Conservation (phyloP, 805 yeast species). For the Teunomyces barrocoloradensis region DNA sequence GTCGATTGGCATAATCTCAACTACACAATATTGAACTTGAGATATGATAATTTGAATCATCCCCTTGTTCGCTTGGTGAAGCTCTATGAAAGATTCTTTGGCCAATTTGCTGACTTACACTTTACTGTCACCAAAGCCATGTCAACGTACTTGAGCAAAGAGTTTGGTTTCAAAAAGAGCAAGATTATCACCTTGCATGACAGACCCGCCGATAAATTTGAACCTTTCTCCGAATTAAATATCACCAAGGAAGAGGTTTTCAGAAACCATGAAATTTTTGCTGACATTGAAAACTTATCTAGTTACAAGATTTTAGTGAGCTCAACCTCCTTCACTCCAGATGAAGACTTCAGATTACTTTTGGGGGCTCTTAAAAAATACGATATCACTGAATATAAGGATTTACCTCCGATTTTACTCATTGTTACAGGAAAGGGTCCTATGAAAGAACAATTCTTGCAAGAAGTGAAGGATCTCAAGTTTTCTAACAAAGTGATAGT, state of each 20-base stretch:
- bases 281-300: slow-evolving; percentile 17
- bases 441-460: slow-evolving; percentile 51
- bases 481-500: slow-evolving; percentile 53
- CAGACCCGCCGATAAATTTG: slow-evolving; percentile 72
- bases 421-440: slow-evolving; percentile 99
- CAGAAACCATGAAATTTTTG: slow-evolving; percentile 26
- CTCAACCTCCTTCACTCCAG: slow-evolving; percentile 94
- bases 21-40: slow-evolving; percentile 72
- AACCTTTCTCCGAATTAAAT: slow-evolving; percentile 39
- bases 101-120: slow-evolving; percentile 65
- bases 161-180: slow-evolving; percentile 48
- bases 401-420: slow-evolving; percentile 52
- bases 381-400: slow-evolving; percentile 33
- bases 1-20: slow-evolving; percentile 98
- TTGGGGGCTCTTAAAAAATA: slow-evolving; percentile 65
- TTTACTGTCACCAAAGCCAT: slow-evolving; percentile 78
- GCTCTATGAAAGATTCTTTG: slow-evolving; percentile 61
- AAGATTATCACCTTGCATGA: slow-evolving; percentile 73
- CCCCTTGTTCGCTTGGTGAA: slow-evolving; percentile 61
- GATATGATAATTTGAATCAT: slow-evolving; percentile 51
- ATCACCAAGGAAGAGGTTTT: slow-evolving; percentile 33
- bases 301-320: slow-evolving; percentile 69
- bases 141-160: slow-evolving; percentile 55
- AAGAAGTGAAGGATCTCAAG: slow-evolving; percentile 41
- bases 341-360: slow-evolving; percentile 77